These are phyloP conservation scores for Alternaria sp. DNA, from an alignment of 2,329 filamentous ascomycete genomes.

Conservation along the genomic window DNA sequence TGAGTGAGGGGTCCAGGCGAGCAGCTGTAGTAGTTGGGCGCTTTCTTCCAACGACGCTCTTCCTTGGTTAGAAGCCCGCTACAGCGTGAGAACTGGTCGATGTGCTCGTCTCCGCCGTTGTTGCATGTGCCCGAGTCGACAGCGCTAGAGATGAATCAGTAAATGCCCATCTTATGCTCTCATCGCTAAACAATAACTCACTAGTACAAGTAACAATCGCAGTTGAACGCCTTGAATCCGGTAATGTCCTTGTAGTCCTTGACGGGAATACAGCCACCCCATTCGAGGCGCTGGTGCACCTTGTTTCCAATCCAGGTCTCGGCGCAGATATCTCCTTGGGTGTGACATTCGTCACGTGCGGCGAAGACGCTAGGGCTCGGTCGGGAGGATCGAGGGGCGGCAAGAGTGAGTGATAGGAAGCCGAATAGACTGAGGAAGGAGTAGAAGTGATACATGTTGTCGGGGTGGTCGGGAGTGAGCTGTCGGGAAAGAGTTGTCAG, in stretches of 20 bases:
- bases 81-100: neutral
- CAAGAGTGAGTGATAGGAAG: neutral
- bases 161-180: neutral
- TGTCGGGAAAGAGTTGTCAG: neutral
- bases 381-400: neutral
- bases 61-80: neutral
- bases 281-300: neutral
- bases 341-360: neutral
- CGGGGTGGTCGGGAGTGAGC: too few species aligned
- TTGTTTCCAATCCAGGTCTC: constrained; percentile 2
- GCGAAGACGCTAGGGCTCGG: neutral
- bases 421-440: neutral
- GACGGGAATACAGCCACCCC: neutral
- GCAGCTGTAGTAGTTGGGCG: constrained; percentile 2
- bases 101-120: neutral
- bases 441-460: neutral
- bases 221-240: constrained; percentile 1
- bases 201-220: neutral
- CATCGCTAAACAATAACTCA: neutral
- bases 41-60: constrained; percentile 1
- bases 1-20: neutral
- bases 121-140: neutral
- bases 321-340: neutral
- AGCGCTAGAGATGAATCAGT: neutral
- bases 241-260: neutral